Percentiles rank a stretch among this genome's conserved stretches.
phyloP scores from a whole-genome alignment of 768 basidiomycete genomes.

The Auricularia sp. region DNA sequence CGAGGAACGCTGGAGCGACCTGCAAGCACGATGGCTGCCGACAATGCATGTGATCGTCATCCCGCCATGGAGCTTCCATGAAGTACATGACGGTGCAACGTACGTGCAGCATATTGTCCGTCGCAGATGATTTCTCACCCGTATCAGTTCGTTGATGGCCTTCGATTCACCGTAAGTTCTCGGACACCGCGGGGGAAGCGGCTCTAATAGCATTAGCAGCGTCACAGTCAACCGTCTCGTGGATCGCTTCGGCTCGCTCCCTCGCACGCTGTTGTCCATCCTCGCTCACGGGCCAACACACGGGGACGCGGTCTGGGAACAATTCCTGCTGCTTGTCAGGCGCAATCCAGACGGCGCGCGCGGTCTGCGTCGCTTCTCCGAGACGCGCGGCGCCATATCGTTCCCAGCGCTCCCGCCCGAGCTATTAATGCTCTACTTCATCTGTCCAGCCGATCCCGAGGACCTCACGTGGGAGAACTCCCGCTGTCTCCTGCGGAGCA shows the following conservation, averaged over 20 bases:
- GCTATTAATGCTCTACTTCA: neutral
- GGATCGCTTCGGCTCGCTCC: neutral
- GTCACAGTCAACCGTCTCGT: neutral
- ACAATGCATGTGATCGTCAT: neutral
- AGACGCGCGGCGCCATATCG: neutral
- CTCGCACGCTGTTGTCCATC: neutral
- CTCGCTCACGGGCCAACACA: neutral
- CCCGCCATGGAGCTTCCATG: neutral
- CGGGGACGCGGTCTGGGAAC: neutral
- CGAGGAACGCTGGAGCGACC: neutral
- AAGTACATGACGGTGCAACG: neutral
- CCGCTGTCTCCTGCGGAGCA: neutral
- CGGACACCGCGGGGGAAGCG: neutral
- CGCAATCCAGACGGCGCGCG: neutral
- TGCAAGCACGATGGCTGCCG: neutral
- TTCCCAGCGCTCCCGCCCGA: neutral
- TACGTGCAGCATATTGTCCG: neutral
- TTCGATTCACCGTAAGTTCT: neutral
- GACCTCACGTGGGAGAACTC: neutral
- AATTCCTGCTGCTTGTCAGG: neutral
- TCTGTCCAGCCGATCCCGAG: neutral
- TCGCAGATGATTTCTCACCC: neutral
- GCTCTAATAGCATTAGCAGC: neutral
- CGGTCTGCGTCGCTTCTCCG: neutral
- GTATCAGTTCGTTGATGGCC: neutral